Evolutionary conservation across 2,329 filamentous ascomycete species (phyloP).

Genomic region (Diatrype stigma): DNA sequence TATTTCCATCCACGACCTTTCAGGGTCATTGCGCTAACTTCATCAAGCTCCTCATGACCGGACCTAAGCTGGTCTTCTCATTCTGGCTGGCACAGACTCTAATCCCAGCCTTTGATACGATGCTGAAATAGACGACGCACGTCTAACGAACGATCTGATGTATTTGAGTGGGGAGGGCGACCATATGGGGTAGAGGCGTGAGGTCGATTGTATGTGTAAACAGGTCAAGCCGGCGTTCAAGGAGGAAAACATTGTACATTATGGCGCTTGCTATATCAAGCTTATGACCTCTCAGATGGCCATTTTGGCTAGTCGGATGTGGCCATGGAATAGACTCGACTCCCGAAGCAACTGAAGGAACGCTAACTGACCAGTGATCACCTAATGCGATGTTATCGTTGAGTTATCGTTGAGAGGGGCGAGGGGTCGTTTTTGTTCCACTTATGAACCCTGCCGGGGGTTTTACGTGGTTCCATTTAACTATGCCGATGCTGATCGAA

Average conservation of each 20-base stretch:
- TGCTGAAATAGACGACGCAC: slow-evolving; percentile 28
- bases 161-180: background rate
- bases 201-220: background rate
- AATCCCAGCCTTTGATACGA: slow-evolving; percentile 79
- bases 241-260: background rate
- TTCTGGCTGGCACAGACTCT: slow-evolving; percentile 99
- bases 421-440: no score
- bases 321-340: background rate
- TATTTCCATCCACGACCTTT: slow-evolving; percentile 6
- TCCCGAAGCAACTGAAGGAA: background rate
- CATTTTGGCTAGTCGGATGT: background rate
- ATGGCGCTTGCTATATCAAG: background rate
- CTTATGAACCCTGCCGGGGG: no score
- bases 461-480: no score
- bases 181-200: background rate
- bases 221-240: background rate
- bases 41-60: slow-evolving; percentile 84
- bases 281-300: background rate
- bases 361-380: background rate
- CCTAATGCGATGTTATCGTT: background rate
- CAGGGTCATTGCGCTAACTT: slow-evolving; percentile 12
- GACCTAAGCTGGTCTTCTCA: slow-evolving; percentile 97
- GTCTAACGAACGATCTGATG: background rate
- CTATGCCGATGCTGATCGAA: no score
- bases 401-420: background rate